These are phyloP conservation scores for Smithsoniella earleae DNA, from an alignment of 163 green algal species.

Conservation along the genomic window DNA sequence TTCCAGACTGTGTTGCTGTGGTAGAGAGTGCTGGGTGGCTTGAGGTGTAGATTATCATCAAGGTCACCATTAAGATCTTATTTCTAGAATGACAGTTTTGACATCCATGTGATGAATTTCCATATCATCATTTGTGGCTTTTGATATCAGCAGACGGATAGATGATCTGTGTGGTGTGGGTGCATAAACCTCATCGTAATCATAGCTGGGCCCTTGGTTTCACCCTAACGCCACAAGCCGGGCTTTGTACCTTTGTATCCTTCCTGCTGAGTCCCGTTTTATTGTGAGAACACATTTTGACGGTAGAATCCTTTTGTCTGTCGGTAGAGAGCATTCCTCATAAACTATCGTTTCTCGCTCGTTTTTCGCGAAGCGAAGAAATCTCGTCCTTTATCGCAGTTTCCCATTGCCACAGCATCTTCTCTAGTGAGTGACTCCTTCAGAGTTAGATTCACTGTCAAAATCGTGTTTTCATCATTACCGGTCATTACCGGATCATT, in stretches of 20 bases:
- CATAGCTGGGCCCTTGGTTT: too few relatives aligned
- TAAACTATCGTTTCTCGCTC: too few relatives aligned
- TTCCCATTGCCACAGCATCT: slow-evolving; percentile 4
- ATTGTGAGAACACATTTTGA: slow-evolving; percentile 48
- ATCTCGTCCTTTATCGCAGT: slow-evolving; percentile 35
- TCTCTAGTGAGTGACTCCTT: slow-evolving; percentile 34
- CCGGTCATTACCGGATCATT: too few relatives aligned
- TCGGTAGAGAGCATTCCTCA: too few relatives aligned
- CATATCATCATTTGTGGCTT: neutral
- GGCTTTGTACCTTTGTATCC: neutral
- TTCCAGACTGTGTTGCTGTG: neutral
- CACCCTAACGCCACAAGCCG: neutral
- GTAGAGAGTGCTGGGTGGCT: slow-evolving; percentile 20
- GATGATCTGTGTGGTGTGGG: neutral
- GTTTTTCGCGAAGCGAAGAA: slow-evolving; percentile 31
- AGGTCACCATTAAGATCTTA: neutral
- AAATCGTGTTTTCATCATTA: too few relatives aligned
- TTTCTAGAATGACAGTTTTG: neutral
- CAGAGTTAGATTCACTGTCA: too few relatives aligned
- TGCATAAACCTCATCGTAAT: too few relatives aligned
- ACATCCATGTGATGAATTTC: slow-evolving; percentile 14
- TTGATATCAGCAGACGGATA: neutral
- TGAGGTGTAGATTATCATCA: slow-evolving; percentile 34
- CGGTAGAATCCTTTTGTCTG: slow-evolving; percentile 36
- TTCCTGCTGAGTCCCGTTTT: slow-evolving; percentile 36